These are phyloP conservation scores for Abelmoschus esculentus DNA, from an alignment of 345 rosid species.

Conservation along the genomic window DNA sequence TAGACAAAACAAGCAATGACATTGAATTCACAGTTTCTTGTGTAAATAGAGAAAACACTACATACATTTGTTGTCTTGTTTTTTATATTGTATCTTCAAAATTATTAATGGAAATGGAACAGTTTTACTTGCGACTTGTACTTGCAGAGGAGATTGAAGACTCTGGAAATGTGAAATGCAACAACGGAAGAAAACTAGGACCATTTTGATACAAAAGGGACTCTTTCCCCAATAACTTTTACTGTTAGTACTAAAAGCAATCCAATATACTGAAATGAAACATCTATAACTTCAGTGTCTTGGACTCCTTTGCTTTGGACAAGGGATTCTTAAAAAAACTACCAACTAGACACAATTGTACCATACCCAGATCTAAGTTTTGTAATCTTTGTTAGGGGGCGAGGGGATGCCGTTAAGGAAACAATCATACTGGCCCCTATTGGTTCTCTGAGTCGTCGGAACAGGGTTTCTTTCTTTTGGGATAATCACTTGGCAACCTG, in stretches of 20 bases:
- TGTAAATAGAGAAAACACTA: not conserved
- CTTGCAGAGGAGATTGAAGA: not conserved
- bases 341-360: slow-evolving; percentile 24
- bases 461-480: slow-evolving; percentile 41
- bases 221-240: slow-evolving; percentile 7
- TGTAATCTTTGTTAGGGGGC: slow-evolving; percentile 15
- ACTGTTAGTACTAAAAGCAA: slow-evolving; percentile 6
- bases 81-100: not conserved
- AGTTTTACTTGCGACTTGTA: not conserved
- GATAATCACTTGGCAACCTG: slow-evolving; percentile 59
- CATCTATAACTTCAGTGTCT: slow-evolving; percentile 9
- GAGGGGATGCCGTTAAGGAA: too few relatives aligned
- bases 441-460: slow-evolving; percentile 41
- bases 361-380: slow-evolving; percentile 17
- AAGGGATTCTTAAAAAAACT: slow-evolving; percentile 7
- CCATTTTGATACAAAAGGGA: not conserved
- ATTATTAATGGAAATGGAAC: not conserved
- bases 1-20: slow-evolving; percentile 15
- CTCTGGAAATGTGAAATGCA: not conserved
- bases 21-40: not conserved
- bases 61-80: too few relatives aligned
- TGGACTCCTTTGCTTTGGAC: not conserved
- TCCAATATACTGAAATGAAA: slow-evolving; percentile 7
- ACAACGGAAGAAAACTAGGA: not conserved
- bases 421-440: slow-evolving; percentile 21